A percentile compares a stretch with the other conserved stretches of the same genome.
phyloP scores from a whole-genome alignment of 768 basidiomycete species.

The Podaxis pistillaris region DNA sequence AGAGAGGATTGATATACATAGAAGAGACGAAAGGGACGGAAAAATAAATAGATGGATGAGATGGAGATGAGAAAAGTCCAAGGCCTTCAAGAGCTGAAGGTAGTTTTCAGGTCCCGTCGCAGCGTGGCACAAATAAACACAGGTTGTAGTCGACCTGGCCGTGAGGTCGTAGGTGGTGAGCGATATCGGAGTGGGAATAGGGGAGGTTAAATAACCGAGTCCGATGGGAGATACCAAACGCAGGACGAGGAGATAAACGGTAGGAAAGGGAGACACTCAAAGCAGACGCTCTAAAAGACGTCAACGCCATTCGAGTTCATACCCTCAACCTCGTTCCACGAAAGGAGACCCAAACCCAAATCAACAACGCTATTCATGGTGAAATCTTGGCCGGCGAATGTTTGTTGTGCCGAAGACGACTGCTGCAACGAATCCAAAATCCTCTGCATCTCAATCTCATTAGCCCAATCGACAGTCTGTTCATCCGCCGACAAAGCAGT shows the following conservation, averaged over 20 bases:
- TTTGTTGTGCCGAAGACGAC: slow-evolving; percentile 34
- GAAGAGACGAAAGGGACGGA: slow-evolving; percentile 17
- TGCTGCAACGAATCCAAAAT: slow-evolving; percentile 41
- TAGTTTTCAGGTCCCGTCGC: background rate
- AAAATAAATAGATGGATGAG: slow-evolving; percentile 15
- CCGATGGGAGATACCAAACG: slow-evolving; percentile 7
- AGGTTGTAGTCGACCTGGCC: slow-evolving; percentile 4
- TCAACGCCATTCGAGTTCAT: slow-evolving; percentile 18
- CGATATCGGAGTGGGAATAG: background rate
- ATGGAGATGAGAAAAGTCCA: slow-evolving; percentile 7
- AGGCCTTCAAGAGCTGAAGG: background rate
- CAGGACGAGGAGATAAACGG: slow-evolving; percentile 7
- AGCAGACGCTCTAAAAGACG: slow-evolving; percentile 11
- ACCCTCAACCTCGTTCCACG: slow-evolving; percentile 17
- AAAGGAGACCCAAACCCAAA: slow-evolving; percentile 4
- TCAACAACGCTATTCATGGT: background rate
- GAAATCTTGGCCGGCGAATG: slow-evolving; percentile 20
- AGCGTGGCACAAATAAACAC: background rate
- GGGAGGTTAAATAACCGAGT: background rate
- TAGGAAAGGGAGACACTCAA: background rate
- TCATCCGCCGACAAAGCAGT: slow-evolving; percentile 14
- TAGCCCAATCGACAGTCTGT: slow-evolving; percentile 28
- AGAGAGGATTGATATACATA: slow-evolving; percentile 16
- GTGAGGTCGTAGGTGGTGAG: slow-evolving; percentile 4
- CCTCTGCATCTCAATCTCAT: slow-evolving; percentile 60